A percentile compares a stretch with the other conserved stretches of the same genome.
These are phyloP conservation scores for Chlorencoelia australis DNA, from an alignment of 2,329 filamentous ascomycete genomes.

Conservation along the genomic window DNA sequence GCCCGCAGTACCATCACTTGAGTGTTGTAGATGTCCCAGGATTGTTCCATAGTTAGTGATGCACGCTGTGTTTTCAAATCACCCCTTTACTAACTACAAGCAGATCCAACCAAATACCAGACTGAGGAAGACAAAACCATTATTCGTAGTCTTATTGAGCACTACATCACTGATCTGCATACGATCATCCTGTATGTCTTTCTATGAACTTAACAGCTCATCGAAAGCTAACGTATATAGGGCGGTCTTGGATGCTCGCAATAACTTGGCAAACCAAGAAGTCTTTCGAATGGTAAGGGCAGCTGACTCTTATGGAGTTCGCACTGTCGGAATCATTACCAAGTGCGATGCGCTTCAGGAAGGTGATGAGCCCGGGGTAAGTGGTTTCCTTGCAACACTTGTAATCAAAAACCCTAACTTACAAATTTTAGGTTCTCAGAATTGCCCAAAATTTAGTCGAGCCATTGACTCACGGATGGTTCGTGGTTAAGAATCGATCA, in stretches of 20 bases:
- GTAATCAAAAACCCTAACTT: not conserved
- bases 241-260: not conserved
- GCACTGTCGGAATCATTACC: not conserved
- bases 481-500: constrained; percentile 21
- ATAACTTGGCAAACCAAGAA: not conserved
- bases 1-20: not conserved
- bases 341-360: not conserved
- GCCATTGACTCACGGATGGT: constrained; percentile 12
- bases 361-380: not conserved
- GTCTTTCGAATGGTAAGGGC: not conserved
- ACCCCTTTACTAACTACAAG: not conserved
- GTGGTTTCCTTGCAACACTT: not conserved
- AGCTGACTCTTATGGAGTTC: not conserved
- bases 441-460: not conserved
- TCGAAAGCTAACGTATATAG: not conserved
- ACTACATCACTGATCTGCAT: not conserved
- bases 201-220: not conserved
- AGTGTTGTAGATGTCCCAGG: not conserved
- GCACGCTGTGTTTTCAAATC: too few species aligned
- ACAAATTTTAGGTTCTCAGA: not conserved
- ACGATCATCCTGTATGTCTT: not conserved
- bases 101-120: not conserved
- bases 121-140: not conserved
- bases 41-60: not conserved
- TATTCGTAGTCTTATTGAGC: not conserved